Evolutionary conservation across 192 early-diverging fungal genomes (phyloP).

Genomic region (Linnemannia schmuckeri): DNA sequence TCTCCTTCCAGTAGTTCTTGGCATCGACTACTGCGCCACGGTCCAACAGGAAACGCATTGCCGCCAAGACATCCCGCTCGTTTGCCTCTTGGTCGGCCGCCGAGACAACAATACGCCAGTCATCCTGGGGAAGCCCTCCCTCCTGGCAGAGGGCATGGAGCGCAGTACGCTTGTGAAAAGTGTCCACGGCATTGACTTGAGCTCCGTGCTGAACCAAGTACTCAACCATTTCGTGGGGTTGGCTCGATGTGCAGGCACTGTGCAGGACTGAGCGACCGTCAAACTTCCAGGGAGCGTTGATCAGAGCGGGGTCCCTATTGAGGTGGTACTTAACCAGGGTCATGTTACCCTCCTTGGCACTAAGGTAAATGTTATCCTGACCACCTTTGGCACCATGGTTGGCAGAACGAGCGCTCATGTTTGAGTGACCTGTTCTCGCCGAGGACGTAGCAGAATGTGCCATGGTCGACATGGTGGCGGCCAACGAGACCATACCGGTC

Average conservation of each 20-base stretch:
- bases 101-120: constrained; percentile 30
- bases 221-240: constrained; percentile 52
- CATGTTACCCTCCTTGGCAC: constrained; percentile 52
- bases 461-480: constrained; percentile 46
- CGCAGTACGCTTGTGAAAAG: constrained; percentile 41
- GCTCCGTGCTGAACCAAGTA: constrained; percentile 43
- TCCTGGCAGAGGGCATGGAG: constrained; percentile 51
- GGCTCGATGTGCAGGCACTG: constrained; percentile 50
- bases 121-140: constrained; percentile 37
- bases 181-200: constrained; percentile 33
- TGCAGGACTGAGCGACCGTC: constrained; percentile 50
- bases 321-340: constrained; percentile 41
- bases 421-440: not conserved
- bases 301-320: constrained; percentile 35
- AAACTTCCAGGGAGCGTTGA: constrained; percentile 51
- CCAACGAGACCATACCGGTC: constrained; percentile 42
- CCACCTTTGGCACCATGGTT: constrained; percentile 12
- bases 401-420: not conserved
- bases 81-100: constrained; percentile 38
- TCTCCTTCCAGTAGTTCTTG: constrained; percentile 58
- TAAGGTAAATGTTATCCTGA: constrained; percentile 45
- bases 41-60: constrained; percentile 53
- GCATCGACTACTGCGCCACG: constrained; percentile 39
- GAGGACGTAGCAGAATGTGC: constrained; percentile 39
- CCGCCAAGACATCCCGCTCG: constrained; percentile 43